Evolutionary conservation across 75 land plant genomes (phyloP).

Genomic region (Larix kaempferi): DNA sequence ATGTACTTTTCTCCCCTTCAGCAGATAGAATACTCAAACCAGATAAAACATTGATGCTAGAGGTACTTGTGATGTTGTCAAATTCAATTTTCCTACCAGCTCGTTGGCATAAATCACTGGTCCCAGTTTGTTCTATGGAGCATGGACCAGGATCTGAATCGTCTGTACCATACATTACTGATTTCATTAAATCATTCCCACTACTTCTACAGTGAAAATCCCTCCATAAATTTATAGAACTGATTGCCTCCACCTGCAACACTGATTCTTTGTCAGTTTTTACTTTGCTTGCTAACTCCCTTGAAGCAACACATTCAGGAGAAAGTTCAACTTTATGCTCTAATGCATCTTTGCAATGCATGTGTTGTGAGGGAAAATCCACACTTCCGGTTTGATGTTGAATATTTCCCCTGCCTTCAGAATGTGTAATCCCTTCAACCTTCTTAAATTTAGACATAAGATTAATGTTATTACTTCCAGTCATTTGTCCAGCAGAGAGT

Average conservation of each 20-base stretch:
- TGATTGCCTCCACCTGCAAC: conserved; percentile 36
- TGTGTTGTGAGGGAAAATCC: too few relatives aligned
- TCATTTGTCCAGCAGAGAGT: too few relatives aligned
- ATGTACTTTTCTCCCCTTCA: background rate
- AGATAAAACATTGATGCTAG: background rate
- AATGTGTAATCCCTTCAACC: too few relatives aligned
- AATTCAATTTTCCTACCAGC: conserved; percentile 25
- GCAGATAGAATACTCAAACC: background rate
- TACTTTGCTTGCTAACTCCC: conserved; percentile 36
- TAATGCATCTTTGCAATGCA: too few relatives aligned
- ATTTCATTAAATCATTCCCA: conserved; percentile 3
- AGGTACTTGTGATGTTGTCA: conserved; percentile 22
- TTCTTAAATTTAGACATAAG: too few relatives aligned
- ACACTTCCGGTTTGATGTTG: too few relatives aligned
- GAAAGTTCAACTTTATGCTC: conserved; percentile 9
- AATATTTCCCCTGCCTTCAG: too few relatives aligned
- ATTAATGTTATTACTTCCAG: too few relatives aligned
- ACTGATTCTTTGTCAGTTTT: conserved; percentile 45
- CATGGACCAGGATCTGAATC: conserved; percentile 38
- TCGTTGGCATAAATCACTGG: conserved; percentile 18
- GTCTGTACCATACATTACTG: conserved; percentile 25
- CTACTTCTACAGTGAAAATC: conserved; percentile 35
- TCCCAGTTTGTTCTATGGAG: conserved; percentile 29
- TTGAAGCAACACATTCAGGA: conserved; percentile 42
- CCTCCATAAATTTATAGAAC: conserved; percentile 26